These are phyloP conservation scores for Chrysanthemum makinoi DNA, from an alignment of 129 eudicot genomes.

Conservation along the genomic window DNA sequence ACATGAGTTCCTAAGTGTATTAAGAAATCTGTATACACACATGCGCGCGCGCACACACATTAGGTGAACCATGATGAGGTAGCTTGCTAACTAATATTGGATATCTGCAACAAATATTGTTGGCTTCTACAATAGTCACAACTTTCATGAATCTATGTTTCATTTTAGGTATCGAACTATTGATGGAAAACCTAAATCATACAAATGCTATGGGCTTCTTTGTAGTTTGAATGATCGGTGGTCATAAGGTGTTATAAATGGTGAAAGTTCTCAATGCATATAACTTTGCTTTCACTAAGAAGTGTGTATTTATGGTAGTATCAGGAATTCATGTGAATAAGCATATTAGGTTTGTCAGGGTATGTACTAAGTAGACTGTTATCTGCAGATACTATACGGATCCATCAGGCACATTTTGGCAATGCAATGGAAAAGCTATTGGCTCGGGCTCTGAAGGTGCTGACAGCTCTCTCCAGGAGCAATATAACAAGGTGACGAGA, in stretches of 20 bases:
- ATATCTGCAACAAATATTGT: neutral
- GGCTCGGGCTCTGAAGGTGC: constrained; percentile 99
- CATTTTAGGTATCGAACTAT: neutral
- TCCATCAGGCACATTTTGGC: constrained; percentile 99
- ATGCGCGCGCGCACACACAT: neutral
- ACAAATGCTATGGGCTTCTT: neutral
- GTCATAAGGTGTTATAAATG: neutral
- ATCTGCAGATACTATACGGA: constrained; percentile 87
- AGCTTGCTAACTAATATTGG: neutral
- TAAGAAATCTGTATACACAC: neutral
- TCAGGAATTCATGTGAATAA: neutral
- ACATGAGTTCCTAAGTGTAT: neutral
- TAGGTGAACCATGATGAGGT: neutral
- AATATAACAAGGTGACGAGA: constrained; percentile 66
- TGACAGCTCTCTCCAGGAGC: constrained; percentile 99
- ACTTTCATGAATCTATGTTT: neutral
- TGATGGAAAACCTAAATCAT: neutral
- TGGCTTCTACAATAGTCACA: neutral
- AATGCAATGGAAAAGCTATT: constrained; percentile 95
- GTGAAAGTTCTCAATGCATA: neutral
- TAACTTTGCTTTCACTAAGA: neutral
- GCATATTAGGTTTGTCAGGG: constrained; percentile 8
- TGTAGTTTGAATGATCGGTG: neutral
- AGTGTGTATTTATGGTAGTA: neutral
- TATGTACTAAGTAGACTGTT: constrained; percentile 3